phyloP scores from a whole-genome alignment of 164 flowering plant species.

The Vitis cinerea region DNA sequence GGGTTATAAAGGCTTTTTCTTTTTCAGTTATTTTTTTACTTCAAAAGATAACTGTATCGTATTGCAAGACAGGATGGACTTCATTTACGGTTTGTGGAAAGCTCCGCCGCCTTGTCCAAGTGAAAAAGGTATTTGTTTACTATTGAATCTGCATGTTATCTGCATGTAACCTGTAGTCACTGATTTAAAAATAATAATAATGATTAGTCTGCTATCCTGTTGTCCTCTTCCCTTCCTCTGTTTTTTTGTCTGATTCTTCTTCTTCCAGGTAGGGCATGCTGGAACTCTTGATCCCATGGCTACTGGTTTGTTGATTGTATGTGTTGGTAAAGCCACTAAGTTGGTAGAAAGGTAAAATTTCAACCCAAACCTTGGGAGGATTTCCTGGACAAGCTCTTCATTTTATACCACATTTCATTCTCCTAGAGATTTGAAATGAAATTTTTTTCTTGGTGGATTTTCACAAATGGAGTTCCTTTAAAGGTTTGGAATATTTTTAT shows the following conservation, averaged over 20 bases:
- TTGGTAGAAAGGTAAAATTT: conserved; percentile 71
- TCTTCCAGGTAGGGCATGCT: conserved; percentile 89
- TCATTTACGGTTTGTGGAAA: conserved; percentile 99
- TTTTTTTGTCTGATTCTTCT: background rate
- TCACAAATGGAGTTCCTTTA: background rate
- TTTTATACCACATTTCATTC: background rate
- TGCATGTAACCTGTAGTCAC: background rate
- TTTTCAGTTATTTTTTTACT: background rate
- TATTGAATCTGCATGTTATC: conserved; percentile 1
- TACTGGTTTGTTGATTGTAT: conserved; percentile 92
- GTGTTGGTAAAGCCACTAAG: conserved; percentile 96
- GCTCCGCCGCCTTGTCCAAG: conserved; percentile 83
- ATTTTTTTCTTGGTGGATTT: background rate
- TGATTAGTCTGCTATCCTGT: no score
- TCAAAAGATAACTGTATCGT: conserved; percentile 6
- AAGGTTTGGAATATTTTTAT: conserved; percentile 4
- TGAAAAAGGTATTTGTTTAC: conserved; percentile 70
- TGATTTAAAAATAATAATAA: no score
- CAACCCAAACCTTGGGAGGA: background rate
- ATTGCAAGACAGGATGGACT: conserved; percentile 80
- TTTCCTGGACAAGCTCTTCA: background rate
- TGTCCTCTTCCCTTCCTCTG: background rate
- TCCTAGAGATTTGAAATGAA: background rate
- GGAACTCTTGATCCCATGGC: conserved; percentile 99
- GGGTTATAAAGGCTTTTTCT: no score